These are phyloP conservation scores for Leucosporidium scottii DNA, from an alignment of 768 basidiomycete species.

Conservation along the genomic window DNA sequence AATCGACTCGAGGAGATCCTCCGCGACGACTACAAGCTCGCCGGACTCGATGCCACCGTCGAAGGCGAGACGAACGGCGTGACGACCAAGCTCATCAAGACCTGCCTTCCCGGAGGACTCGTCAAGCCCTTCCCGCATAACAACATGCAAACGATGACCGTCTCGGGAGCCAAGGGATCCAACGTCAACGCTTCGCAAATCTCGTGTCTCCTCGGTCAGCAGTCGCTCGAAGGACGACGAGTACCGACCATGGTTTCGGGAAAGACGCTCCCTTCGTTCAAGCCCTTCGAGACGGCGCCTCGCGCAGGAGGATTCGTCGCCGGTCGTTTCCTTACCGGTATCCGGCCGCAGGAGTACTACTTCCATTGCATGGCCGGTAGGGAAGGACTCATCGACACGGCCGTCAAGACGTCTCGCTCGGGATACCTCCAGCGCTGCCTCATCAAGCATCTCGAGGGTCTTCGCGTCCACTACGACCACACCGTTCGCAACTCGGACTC, in stretches of 20 bases:
- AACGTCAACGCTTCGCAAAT: slow-evolving; percentile 96
- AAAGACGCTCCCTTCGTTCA: slow-evolving; percentile 95
- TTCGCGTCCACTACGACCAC: slow-evolving; percentile 94
- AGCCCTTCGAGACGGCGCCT: slow-evolving; percentile 92
- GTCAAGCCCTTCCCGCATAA: slow-evolving; percentile 93
- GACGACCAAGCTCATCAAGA: slow-evolving; percentile 81
- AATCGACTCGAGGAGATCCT: slow-evolving; percentile 79
- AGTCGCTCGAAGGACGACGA: slow-evolving; percentile 95
- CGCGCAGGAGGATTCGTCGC: slow-evolving; percentile 97
- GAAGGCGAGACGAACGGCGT: slow-evolving; percentile 76
- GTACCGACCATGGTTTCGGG: slow-evolving; percentile 99
- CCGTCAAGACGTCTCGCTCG: slow-evolving; percentile 96
- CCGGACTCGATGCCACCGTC: slow-evolving; percentile 64
- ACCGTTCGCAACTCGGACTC: slow-evolving; percentile 93
- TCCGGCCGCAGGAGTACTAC: slow-evolving; percentile 98
- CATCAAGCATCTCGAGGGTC: slow-evolving; percentile 96
- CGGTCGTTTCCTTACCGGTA: slow-evolving; percentile 95
- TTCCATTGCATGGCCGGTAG: slow-evolving; percentile 99
- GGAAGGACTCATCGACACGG: slow-evolving; percentile 97
- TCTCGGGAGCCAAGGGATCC: slow-evolving; percentile 95
- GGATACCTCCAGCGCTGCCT: slow-evolving; percentile 96
- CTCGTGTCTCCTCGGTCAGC: slow-evolving; percentile 94
- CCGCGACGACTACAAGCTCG: slow-evolving; percentile 94
- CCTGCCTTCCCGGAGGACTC: slow-evolving; percentile 75
- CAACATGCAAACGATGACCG: slow-evolving; percentile 98